Base-by-base conservation (phyloP, 2,329 filamentous ascomycete genomes). In the Fusarium napiforme region DNA sequence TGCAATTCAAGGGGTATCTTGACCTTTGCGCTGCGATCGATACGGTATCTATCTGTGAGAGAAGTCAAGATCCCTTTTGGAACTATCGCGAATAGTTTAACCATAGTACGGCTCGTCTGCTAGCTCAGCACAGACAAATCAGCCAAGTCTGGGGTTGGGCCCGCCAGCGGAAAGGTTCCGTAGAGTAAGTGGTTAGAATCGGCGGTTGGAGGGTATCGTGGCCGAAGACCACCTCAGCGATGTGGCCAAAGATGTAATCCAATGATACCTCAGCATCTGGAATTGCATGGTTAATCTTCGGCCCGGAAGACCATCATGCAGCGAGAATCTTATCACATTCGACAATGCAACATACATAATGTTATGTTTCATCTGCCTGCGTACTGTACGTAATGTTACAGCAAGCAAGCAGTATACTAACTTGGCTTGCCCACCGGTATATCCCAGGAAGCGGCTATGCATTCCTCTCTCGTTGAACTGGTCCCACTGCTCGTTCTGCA, bases 271-370 rank as follows among this genome's bases (percentile, higher is more conserved):
- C 61, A 23, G 58, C 42, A 53, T 39, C 39, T 60, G 21, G 37
- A 50, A 66, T 59, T 68, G 23, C 15, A 60, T 64, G 71, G 71
- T 50, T 74, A 74, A 74, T 66, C 71, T n/a, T 65, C 71, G 71
- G 71, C 18, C 28, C 57, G 40, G 19, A 37, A 46, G 30, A 39
- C 36, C 46, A 43, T 59, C 37, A 49, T 73, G 43, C 42, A 66
- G 42, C 26, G 42, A 45, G 32, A 69, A 69, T 43, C 65, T 58
- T 39, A 69, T 69, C 67, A 69, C 52, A 69, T 69, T 53, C 34
- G 40, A 61, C 45, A 69, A 63, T 63, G 34, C 23, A 53, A 52
- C 30, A 52, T 36, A 26, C 12, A 50, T 23, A 34, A 39, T 53
- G 50, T 28, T 39, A 39, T 53, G 36, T 53, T 64, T 64, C 59